phyloP scores from a whole-genome alignment of 257 asterid species.

The Paulownia fortunei region DNA sequence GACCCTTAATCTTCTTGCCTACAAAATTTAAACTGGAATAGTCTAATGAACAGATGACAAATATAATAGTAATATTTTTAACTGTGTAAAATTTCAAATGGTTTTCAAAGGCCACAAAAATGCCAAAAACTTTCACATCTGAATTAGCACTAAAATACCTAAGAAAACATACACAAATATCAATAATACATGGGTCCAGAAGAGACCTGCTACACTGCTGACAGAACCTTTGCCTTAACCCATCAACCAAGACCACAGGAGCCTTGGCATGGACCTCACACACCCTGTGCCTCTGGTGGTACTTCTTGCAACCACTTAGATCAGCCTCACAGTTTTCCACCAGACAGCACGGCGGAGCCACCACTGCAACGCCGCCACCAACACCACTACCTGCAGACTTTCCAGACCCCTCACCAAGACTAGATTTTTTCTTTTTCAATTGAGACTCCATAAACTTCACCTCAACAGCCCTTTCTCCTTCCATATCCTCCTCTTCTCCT shows the following conservation, averaged over 20 bases:
- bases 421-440: constrained; percentile 46
- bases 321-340: constrained; percentile 57
- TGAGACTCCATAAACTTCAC: constrained; percentile 19
- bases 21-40: not conserved
- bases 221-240: constrained; percentile 61
- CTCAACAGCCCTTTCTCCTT: constrained; percentile 3
- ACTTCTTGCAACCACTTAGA: constrained; percentile 49
- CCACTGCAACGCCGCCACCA: constrained; percentile 26
- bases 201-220: constrained; percentile 77
- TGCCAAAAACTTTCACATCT: not conserved
- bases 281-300: constrained; percentile 63
- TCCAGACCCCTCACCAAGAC: constrained; percentile 36
- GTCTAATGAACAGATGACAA: not conserved
- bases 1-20: not conserved
- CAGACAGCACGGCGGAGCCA: constrained; percentile 39
- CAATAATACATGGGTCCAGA: not conserved
- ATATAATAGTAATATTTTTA: constrained; percentile 6
- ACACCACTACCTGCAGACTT: not conserved
- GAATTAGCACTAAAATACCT: not conserved
- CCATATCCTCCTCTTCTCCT: constrained; percentile 14
- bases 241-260: constrained; percentile 50
- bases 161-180: not conserved
- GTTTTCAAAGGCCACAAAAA: not conserved
- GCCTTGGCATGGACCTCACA: constrained; percentile 71
- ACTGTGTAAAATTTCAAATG: not conserved